Evolutionary conservation across 164 flowering plant genomes (phyloP).

Genomic region (Piper longum): DNA sequence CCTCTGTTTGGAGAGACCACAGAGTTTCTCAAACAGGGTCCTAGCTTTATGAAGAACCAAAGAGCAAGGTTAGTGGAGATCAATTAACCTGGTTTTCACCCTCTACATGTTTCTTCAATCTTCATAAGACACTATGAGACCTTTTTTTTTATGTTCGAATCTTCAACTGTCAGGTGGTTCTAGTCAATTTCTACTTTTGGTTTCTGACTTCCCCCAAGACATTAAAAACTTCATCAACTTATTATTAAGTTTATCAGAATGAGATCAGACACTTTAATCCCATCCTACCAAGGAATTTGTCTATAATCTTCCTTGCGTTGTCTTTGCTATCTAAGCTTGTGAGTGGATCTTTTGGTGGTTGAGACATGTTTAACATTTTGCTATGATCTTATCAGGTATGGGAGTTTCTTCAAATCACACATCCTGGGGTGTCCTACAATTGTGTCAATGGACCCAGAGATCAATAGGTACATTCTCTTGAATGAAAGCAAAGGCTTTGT

Average conservation of each 20-base stretch:
- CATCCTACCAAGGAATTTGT: too few species aligned
- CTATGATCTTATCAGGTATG: conserved; percentile 36
- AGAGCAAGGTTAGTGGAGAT: conserved; percentile 45
- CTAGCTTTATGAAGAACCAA: conserved; percentile 72
- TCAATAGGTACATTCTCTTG: conserved; percentile 71
- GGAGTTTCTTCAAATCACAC: conserved; percentile 80
- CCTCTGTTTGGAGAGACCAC: conserved; percentile 90
- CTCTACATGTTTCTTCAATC: neutral
- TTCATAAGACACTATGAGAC: neutral
- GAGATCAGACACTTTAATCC: too few species aligned
- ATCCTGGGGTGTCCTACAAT: conserved; percentile 85
- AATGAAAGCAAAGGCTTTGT: conserved; percentile 84
- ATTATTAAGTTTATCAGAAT: too few species aligned
- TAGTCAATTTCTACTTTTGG: too few species aligned
- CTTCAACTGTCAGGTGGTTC: neutral
- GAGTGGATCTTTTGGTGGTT: neutral
- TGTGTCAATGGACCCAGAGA: conserved; percentile 89
- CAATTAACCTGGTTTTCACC: neutral
- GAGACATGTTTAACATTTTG: neutral
- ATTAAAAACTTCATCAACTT: too few species aligned
- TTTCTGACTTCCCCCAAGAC: too few species aligned
- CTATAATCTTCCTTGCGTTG: neutral
- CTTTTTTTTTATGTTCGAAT: neutral
- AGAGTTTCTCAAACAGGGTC: conserved; percentile 82
- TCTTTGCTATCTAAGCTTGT: neutral